Conservation (phyloP, 176 grass and related monocot species). For the Lolium multiflorum region DNA sequence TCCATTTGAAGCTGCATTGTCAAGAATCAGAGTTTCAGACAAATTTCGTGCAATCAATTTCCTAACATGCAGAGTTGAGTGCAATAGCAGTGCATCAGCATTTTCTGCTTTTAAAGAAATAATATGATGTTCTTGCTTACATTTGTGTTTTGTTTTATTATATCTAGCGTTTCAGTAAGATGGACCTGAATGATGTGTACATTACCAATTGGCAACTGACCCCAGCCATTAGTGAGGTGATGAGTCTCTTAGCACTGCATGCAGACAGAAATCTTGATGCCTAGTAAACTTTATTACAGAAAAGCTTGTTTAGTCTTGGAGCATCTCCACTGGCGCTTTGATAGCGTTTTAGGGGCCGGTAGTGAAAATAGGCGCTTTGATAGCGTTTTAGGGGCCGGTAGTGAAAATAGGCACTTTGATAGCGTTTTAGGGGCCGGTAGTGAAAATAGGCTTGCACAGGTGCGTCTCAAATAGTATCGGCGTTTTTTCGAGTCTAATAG, state of each 20-base stretch:
- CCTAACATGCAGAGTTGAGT: slow-evolving; percentile 5
- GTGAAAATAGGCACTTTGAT: no score
- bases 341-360: no score
- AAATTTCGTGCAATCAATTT: background rate
- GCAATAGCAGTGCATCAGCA: background rate
- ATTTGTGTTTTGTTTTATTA: background rate
- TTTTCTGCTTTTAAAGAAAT: background rate
- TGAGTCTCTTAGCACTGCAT: background rate
- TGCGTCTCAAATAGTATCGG: no score
- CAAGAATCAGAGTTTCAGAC: background rate
- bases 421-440: no score
- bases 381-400: no score
- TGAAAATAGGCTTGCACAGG: no score
- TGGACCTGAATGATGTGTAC: background rate
- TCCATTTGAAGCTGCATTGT: background rate
- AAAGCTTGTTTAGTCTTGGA: no score
- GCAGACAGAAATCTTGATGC: no score
- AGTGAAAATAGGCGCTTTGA: no score
- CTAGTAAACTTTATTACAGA: no score
- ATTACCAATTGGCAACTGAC: background rate
- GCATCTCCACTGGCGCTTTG: no score
- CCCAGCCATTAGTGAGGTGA: background rate
- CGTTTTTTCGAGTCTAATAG: no score
- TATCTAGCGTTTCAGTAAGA: background rate
- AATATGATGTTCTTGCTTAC: background rate